Conservation (phyloP, 805 yeast genomes). For the Lachancea waltii region DNA sequence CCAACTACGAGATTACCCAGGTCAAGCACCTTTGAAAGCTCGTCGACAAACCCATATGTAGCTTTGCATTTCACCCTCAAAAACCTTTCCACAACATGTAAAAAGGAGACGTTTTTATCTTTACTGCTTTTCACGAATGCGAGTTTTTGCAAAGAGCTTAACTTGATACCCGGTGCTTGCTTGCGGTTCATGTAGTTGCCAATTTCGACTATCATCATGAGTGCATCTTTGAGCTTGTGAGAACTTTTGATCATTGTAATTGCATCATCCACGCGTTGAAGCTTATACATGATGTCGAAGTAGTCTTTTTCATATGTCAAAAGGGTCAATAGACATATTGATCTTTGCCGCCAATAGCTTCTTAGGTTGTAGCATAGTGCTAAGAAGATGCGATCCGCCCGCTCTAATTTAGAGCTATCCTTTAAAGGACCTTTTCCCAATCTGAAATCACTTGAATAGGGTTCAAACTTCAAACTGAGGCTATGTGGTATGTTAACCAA, state of each 20-base stretch:
- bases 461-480: constrained; percentile 50
- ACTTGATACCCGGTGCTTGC: constrained; percentile 62
- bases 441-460: constrained; percentile 56
- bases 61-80: constrained; percentile 63
- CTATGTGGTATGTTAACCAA: constrained; percentile 52
- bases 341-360: constrained; percentile 66
- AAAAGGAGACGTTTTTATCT: constrained; percentile 60
- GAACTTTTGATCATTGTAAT: constrained; percentile 49
- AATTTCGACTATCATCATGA: constrained; percentile 60
- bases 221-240: constrained; percentile 46
- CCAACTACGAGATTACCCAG: constrained; percentile 59
- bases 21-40: constrained; percentile 45
- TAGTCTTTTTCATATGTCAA: constrained; percentile 60
- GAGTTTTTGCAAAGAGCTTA: constrained; percentile 61
- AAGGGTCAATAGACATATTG: constrained; percentile 52
- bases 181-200: constrained; percentile 82
- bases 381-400: constrained; percentile 64
- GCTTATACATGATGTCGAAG: constrained; percentile 49
- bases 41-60: constrained; percentile 53
- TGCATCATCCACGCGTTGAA: constrained; percentile 54
- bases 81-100: constrained; percentile 68
- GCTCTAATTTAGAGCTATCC: no score
- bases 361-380: constrained; percentile 63
- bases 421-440: no score
- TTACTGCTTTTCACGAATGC: constrained; percentile 62